phyloP scores from a whole-genome alignment of 2,329 filamentous ascomycete genomes.

The Thelonectria rubi region DNA sequence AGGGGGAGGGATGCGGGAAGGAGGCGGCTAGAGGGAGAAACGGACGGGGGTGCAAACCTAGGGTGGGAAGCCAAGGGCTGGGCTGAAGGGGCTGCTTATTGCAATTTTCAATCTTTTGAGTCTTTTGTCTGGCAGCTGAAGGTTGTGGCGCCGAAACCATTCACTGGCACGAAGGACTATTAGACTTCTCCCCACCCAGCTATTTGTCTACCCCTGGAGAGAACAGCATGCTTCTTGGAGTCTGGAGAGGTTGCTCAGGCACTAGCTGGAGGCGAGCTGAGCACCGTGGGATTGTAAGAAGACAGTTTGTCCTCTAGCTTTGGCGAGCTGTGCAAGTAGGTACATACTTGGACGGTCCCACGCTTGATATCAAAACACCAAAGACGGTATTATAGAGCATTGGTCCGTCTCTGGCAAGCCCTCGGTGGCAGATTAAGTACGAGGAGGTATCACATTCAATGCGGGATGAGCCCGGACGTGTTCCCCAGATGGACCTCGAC shows the following conservation, averaged over 20 bases:
- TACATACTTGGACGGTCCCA: too few relatives aligned
- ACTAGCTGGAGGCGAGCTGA: constrained; percentile 6
- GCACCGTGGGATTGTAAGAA: too few relatives aligned
- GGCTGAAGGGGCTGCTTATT: background rate
- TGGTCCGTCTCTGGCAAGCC: background rate
- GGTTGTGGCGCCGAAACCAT: constrained; percentile 19
- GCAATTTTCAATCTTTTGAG: constrained; percentile 4
- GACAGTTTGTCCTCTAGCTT: too few relatives aligned
- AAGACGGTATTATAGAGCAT: background rate
- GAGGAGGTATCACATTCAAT: constrained; percentile 1
- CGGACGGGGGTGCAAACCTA: background rate
- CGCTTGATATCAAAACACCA: background rate
- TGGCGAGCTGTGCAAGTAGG: too few relatives aligned
- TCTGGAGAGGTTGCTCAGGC: constrained; percentile 6
- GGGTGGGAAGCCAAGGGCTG: background rate
- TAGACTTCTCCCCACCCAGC: constrained; percentile 31
- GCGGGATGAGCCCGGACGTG: background rate
- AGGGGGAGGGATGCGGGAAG: constrained; percentile 14
- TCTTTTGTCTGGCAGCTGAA: constrained; percentile 5
- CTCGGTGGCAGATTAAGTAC: background rate
- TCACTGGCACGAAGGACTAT: constrained; percentile 21
- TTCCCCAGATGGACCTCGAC: constrained; percentile 2
- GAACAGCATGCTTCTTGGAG: constrained; percentile 10
- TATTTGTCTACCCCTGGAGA: constrained; percentile 30
- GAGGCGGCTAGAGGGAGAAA: constrained; percentile 11